A percentile compares a stretch with the other conserved stretches of the same genome.
Conservation (phyloP, 2,329 filamentous ascomycete genomes). For the Massarina eburnea region DNA sequence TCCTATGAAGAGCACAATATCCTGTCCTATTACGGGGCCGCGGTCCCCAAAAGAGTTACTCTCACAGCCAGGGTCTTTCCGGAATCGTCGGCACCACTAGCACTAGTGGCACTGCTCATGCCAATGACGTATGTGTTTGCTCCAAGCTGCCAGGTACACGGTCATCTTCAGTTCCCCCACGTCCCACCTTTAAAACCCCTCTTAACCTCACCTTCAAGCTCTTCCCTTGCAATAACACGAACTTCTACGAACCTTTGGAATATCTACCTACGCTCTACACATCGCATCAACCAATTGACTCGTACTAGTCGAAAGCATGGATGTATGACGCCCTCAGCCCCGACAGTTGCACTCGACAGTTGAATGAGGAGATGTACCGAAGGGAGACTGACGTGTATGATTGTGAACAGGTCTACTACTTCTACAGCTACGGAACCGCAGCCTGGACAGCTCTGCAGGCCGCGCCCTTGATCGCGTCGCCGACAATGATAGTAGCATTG, state of each 20-base stretch:
- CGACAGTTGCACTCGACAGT: not conserved
- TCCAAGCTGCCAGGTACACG: not conserved
- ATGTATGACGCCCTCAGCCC: conserved; percentile 4
- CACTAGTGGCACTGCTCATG: not conserved
- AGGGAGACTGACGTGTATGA: conserved; percentile 14
- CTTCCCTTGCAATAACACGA: not conserved
- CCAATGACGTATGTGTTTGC: conserved; percentile 3
- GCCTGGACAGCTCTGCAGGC: conserved; percentile 50
- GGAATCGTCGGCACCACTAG: not conserved
- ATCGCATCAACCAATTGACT: not conserved
- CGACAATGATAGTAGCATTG: conserved; percentile 62
- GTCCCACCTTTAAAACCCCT: not conserved
- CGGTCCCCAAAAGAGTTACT: not conserved
- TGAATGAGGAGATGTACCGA: not conserved
- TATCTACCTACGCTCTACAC: not conserved
- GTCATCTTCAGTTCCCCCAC: not conserved
- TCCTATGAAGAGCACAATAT: no score
- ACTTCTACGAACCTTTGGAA: not conserved
- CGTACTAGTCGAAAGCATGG: conserved; percentile 3
- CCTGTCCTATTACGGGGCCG: not conserved
- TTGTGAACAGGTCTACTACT: conserved; percentile 43
- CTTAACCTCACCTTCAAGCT: not conserved
- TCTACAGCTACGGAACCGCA: conserved; percentile 48
- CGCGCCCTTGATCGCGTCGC: conserved; percentile 59
- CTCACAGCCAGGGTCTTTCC: not conserved